Conservation (phyloP, 176 grass and related monocot species). For the Musa itinerans region DNA sequence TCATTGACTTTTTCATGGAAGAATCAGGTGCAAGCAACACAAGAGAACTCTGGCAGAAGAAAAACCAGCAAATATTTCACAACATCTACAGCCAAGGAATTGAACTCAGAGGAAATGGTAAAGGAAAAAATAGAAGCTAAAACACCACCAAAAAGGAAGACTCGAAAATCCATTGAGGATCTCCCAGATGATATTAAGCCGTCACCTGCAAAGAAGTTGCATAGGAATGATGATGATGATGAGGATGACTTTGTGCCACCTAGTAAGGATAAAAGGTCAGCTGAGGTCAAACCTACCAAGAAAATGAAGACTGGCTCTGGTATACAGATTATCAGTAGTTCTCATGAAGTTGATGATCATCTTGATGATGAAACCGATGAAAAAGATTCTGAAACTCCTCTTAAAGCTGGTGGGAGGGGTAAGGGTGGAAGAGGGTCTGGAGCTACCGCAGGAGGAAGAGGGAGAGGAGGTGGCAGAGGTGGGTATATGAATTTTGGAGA, state of each 20-base stretch:
- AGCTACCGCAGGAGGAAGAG: conserved; percentile 55
- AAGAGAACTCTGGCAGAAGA: conserved; percentile 63
- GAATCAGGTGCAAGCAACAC: conserved; percentile 29
- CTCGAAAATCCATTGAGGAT: conserved; percentile 31
- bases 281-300: conserved; percentile 50
- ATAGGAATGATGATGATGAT: conserved; percentile 39
- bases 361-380: conserved; percentile 38
- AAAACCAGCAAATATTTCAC: conserved; percentile 87
- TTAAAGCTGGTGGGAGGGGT: conserved; percentile 60
- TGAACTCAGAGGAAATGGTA: conserved; percentile 26
- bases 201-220: conserved; percentile 38
- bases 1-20: conserved; percentile 3
- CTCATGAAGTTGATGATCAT: conserved; percentile 31
- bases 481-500: conserved; percentile 97
- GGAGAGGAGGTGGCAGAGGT: conserved; percentile 80
- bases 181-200: conserved; percentile 45
- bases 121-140: conserved; percentile 33
- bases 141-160: conserved; percentile 51
- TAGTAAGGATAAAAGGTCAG: conserved; percentile 35
- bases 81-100: conserved; percentile 35
- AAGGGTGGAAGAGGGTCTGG: conserved; percentile 51
- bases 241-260: conserved; percentile 49
- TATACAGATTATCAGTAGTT: conserved; percentile 23
- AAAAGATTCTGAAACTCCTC: conserved; percentile 41
- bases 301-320: conserved; percentile 48